Percentiles rank a stretch among this genome's conserved stretches.
Evolutionary conservation across 2,329 filamentous ascomycete species (phyloP).

Genomic region (Botrytis hyacinthi): DNA sequence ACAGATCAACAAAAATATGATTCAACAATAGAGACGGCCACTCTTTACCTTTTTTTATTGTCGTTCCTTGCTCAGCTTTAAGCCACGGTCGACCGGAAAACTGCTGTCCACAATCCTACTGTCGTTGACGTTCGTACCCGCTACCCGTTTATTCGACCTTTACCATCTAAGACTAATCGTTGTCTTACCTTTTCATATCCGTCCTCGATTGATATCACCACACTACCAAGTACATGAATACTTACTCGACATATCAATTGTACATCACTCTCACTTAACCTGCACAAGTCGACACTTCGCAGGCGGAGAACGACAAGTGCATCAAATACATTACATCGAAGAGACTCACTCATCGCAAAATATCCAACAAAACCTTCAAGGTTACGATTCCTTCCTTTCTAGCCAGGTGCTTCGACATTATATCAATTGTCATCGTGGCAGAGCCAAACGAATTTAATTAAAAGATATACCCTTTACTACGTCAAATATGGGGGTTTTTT

Average conservation of each 20-base stretch:
- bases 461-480: neutral
- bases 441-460: slow-evolving; percentile 27
- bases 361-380: slow-evolving; percentile 21
- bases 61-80: slow-evolving; percentile 4
- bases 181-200: slow-evolving; percentile 1
- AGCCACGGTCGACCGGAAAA: slow-evolving; percentile 4
- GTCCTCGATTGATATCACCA: neutral
- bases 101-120: slow-evolving; percentile 2
- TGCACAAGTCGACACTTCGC: slow-evolving; percentile 48
- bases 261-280: slow-evolving; percentile 15
- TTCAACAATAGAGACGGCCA: slow-evolving; percentile 8
- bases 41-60: neutral
- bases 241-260: neutral
- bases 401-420: slow-evolving; percentile 27
- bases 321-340: slow-evolving; percentile 36
- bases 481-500: slow-evolving; percentile 60
- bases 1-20: neutral
- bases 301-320: slow-evolving; percentile 50
- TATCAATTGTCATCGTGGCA: slow-evolving; percentile 26
- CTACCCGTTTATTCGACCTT: neutral
- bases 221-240: neutral
- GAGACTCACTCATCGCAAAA: slow-evolving; percentile 23
- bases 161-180: neutral
- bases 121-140: neutral
- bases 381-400: slow-evolving; percentile 21